Evolutionary conservation across 345 rosid species (phyloP).

Genomic region (Brassica rapa): DNA sequence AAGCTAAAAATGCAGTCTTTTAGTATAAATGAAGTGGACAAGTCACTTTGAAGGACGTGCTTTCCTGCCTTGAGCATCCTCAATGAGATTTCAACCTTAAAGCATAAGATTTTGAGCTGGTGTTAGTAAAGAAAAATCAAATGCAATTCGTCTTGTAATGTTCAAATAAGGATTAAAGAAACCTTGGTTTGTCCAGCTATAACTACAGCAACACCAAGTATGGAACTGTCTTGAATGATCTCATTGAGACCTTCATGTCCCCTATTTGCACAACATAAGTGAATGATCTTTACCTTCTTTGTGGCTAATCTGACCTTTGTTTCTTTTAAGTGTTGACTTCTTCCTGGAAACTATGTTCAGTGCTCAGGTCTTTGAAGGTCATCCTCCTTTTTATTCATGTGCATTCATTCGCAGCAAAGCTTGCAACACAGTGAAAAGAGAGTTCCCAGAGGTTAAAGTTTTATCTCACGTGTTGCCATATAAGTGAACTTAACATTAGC

Average conservation of each 20-base stretch:
- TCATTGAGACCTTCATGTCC: conserved; percentile 77
- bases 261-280: conserved; percentile 54
- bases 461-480: no score
- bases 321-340: no score
- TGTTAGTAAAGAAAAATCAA: background rate
- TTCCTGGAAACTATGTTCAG: no score
- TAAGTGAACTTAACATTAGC: background rate
- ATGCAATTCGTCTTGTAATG: background rate
- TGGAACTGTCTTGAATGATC: conserved; percentile 62
- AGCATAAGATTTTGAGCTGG: conserved; percentile 4
- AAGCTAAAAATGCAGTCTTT: background rate
- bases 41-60: conserved; percentile 86
- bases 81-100: conserved; percentile 74
- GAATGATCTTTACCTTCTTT: no score
- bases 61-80: conserved; percentile 86
- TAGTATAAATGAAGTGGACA: background rate
- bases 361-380: no score
- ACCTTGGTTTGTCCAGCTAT: conserved; percentile 92
- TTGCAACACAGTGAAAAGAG: no score
- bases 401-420: no score
- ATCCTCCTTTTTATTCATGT: no score
- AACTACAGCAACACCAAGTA: conserved; percentile 83
- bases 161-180: background rate
- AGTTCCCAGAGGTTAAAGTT: no score
- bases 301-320: no score